Base-by-base conservation (phyloP, 1,284 basidiomycete species). In the Ganoderma sinense region DNA sequence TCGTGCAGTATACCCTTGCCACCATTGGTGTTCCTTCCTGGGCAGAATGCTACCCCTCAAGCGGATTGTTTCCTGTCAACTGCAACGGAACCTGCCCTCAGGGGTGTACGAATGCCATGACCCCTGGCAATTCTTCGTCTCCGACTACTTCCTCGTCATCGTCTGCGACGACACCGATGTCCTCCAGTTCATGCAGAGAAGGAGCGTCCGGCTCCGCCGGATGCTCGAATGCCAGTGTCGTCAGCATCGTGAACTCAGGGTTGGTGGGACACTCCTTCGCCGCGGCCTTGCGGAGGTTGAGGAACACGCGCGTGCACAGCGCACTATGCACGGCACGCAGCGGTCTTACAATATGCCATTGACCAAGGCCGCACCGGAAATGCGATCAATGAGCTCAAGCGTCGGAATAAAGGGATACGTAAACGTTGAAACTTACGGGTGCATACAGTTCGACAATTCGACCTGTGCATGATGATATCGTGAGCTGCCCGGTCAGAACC, bases 201-300 rank as follows among this genome's bases (percentile, higher is more conserved):
- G 33, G 33, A 20, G 29, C 29, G 18, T 56, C 53, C 1, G 18
- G 29, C 16, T 29, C 53, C 16, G 18, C 53, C 1, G 29, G 29
- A 14, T 40, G 20, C 13, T 36, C 31, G 59, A 60, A 60, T 13
- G 36, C 59, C n/a, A 60, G n/a, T 5, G 59, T 41, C 59, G 59
- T 60, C 33, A 23, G 20, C 59, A 36, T 60, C 6, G 59, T 33
- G 36, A 60, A 60, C n/a, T 60, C 59, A 2, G 33, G 59, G 11
- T 60, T 23, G 8, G n/a, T 6, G 16, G 33, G 33, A 13, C 36
- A 40, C n/a, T 23, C 33, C 36, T 23, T 36, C 36, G 40, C 33
- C 8, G 59, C 59, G 5, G 59, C 59, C n/a, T 60, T 60, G 36
- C 59, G 59, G 33, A 60, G 40, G 36, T 60, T 60, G 55, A 58